Conservation (phyloP, 2,329 filamentous ascomycete genomes). For the Tolypocladium inflatum region DNA sequence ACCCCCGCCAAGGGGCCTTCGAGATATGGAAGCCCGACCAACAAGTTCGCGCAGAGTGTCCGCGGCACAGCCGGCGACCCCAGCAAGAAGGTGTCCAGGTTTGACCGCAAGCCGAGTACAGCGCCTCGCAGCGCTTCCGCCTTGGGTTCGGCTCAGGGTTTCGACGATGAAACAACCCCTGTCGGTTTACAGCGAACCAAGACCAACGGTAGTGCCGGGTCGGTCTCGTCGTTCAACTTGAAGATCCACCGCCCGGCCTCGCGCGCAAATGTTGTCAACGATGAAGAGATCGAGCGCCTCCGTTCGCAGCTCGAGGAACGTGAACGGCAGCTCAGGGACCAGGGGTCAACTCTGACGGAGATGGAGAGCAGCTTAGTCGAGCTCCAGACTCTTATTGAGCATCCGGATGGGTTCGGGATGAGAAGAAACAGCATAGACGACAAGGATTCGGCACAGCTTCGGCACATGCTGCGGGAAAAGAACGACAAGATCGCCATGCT, state of each 20-base stretch:
- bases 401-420: conserved; percentile 31
- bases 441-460: conserved; percentile 66
- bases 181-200: conserved; percentile 40
- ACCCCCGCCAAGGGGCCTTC: conserved; percentile 28
- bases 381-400: conserved; percentile 59
- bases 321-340: conserved; percentile 81
- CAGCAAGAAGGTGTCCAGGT: conserved; percentile 40
- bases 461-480: conserved; percentile 81
- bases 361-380: conserved; percentile 88
- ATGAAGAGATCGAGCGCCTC: conserved; percentile 66
- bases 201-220: conserved; percentile 44
- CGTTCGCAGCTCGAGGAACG: conserved; percentile 70
- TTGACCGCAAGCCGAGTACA: conserved; percentile 41
- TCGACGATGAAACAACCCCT: conserved; percentile 50
- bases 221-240: conserved; percentile 43
- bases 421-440: conserved; percentile 48
- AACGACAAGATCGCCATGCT: conserved; percentile 93
- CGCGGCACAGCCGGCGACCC: conserved; percentile 53
- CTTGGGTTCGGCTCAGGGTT: conserved; percentile 39
- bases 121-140: conserved; percentile 52
- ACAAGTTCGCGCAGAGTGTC: conserved; percentile 55
- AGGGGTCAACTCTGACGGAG: conserved; percentile 70
- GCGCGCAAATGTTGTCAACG: conserved; percentile 43
- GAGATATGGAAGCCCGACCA: conserved; percentile 34
- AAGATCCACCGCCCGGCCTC: conserved; percentile 41